Conservation (phyloP, 2,329 filamentous ascomycete genomes). For the Paecilomyces sp. region DNA sequence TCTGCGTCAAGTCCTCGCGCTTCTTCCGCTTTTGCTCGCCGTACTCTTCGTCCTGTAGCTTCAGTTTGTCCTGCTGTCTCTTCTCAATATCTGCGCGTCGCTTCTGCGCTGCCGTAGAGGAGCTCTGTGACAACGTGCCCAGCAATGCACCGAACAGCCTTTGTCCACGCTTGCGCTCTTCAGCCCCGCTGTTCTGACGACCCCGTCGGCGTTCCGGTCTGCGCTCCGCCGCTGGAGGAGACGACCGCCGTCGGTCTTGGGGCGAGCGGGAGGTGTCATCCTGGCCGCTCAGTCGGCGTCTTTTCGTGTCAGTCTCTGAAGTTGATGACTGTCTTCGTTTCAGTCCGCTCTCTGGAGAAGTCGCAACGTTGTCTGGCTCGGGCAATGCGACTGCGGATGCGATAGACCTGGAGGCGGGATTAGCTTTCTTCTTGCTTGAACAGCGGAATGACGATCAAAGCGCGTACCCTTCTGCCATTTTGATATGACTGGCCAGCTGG, state of each 20-base stretch:
- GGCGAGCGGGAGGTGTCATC: constrained; percentile 11
- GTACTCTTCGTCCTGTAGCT: constrained; percentile 65
- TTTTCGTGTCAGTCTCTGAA: constrained; percentile 45
- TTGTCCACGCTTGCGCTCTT: constrained; percentile 79
- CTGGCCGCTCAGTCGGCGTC: constrained; percentile 41
- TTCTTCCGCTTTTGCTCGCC: constrained; percentile 60
- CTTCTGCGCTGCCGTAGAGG: constrained; percentile 56
- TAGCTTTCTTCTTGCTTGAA: not conserved
- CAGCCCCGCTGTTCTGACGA: constrained; percentile 38
- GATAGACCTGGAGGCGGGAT: constrained; percentile 30
- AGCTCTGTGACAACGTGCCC: constrained; percentile 68
- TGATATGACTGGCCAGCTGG: not conserved
- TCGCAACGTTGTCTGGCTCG: constrained; percentile 26
- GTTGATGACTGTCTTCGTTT: constrained; percentile 52
- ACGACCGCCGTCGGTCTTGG: constrained; percentile 16
- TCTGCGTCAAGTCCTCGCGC: constrained; percentile 53
- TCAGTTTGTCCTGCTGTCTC: constrained; percentile 73
- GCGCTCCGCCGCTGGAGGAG: constrained; percentile 12
- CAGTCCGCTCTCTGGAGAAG: constrained; percentile 25
- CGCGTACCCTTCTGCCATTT: constrained; percentile 19
- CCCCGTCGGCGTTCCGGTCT: constrained; percentile 11
- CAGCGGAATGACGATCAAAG: not conserved
- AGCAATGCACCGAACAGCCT: constrained; percentile 79
- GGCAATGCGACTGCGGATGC: constrained; percentile 50
- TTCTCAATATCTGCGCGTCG: constrained; percentile 74